Percentiles rank a stretch among this genome's conserved stretches.
Evolutionary conservation across 768 basidiomycete species (phyloP).

Genomic region (Punctularia strigosozonata): DNA sequence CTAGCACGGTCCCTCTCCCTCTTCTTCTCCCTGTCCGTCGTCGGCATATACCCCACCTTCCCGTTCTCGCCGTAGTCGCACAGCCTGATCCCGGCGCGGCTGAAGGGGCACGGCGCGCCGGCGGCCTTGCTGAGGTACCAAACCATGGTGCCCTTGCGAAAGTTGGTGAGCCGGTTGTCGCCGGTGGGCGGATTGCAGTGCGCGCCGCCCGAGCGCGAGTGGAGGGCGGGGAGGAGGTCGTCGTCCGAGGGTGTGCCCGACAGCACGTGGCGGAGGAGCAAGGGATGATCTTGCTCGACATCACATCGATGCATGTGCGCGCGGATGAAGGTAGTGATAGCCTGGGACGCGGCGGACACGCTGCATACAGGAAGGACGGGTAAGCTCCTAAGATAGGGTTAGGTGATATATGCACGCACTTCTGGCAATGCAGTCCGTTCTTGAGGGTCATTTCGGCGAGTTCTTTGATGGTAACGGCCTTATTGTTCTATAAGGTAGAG

Average conservation of each 20-base stretch:
- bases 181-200: conserved; percentile 23
- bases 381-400: conserved; percentile 9
- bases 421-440: conserved; percentile 63
- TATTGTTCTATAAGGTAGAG: conserved; percentile 45
- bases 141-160: conserved; percentile 66
- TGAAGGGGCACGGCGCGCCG: conserved; percentile 67
- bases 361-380: conserved; percentile 23
- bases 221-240: conserved; percentile 57
- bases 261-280: conserved; percentile 59
- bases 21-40: conserved; percentile 17
- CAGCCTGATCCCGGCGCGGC: conserved; percentile 58
- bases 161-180: conserved; percentile 47
- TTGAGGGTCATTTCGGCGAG: conserved; percentile 59
- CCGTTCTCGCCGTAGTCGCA: conserved; percentile 53
- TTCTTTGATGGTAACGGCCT: conserved; percentile 81
- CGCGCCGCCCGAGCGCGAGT: conserved; percentile 62
- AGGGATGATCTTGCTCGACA: conserved; percentile 56
- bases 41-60: conserved; percentile 19
- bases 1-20: conserved; percentile 17
- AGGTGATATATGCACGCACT: conserved; percentile 47
- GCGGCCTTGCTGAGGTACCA: conserved; percentile 73
- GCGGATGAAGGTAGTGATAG: conserved; percentile 76
- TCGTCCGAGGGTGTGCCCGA: conserved; percentile 67
- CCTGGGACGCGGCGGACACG: conserved; percentile 68
- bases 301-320: conserved; percentile 64